phyloP scores from a whole-genome alignment of 306 rosid genomes.

The Pachyrhizus erosus region DNA sequence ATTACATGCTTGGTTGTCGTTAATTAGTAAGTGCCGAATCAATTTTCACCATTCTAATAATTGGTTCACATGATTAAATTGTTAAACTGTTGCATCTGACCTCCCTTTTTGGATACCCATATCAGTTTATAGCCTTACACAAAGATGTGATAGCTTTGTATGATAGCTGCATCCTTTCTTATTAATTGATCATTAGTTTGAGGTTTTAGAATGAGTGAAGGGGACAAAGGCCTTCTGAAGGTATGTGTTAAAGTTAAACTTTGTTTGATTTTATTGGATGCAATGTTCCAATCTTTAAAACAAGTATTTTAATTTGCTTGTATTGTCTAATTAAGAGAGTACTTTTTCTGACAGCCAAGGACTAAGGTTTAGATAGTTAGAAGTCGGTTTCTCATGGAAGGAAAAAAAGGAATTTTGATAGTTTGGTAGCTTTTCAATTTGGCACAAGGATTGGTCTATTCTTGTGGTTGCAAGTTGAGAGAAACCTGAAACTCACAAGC shows the following conservation, averaged over 20 bases:
- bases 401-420: not conserved
- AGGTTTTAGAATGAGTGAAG: not conserved
- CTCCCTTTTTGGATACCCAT: slow-evolving; percentile 5
- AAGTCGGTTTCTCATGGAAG: not conserved
- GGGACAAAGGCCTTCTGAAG: not conserved
- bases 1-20: not conserved
- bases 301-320: not conserved
- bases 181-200: slow-evolving; percentile 11
- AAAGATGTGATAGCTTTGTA: not conserved
- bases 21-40: not conserved
- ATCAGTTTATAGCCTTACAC: not conserved
- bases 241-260: not conserved
- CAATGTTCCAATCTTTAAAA: not conserved
- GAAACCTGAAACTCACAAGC: not conserved
- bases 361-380: not conserved
- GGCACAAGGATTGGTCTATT: not conserved
- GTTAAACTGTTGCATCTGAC: not conserved
- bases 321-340: not conserved
- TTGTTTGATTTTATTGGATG: not conserved
- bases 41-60: slow-evolving; percentile 5
- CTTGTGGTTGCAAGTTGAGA: not conserved
- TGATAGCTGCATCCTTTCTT: not conserved
- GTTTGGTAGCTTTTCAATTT: not conserved
- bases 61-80: not conserved
- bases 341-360: not conserved